Conservation (phyloP, 305 asterid species). For the Plantago lanceolata region DNA sequence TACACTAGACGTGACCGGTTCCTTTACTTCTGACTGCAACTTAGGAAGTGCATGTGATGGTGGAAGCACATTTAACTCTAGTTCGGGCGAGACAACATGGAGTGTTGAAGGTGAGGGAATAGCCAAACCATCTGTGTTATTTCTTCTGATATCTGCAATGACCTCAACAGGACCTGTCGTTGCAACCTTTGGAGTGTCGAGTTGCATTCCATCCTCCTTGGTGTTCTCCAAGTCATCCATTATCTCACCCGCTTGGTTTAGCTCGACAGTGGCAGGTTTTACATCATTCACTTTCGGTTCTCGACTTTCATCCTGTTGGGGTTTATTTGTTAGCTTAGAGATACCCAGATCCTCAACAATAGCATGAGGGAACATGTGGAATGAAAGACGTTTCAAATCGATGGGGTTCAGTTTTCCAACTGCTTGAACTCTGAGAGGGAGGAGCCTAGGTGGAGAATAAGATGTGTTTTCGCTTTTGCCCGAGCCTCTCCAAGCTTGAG, state of each 20-base stretch:
- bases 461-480: conserved; percentile 28
- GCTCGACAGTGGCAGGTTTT: conserved; percentile 18
- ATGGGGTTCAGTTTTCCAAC: conserved; percentile 70
- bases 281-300: conserved; percentile 25
- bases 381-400: conserved; percentile 69
- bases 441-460: conserved; percentile 51
- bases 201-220: conserved; percentile 26
- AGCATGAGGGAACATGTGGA: conserved; percentile 60
- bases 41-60: conserved; percentile 3
- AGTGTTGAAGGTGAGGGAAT: background rate
- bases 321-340: conserved; percentile 25
- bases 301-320: conserved; percentile 20
- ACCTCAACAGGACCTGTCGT: conserved; percentile 21
- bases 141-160: conserved; percentile 9
- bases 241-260: conserved; percentile 28
- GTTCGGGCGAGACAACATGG: too few relatives aligned
- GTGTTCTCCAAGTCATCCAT: conserved; percentile 27
- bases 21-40: conserved; percentile 1
- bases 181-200: conserved; percentile 25
- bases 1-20: background rate
- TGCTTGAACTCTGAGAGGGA: conserved; percentile 60
- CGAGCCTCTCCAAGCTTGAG: conserved; percentile 34
- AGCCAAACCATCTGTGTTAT: background rate
- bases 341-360: conserved; percentile 37
- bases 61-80: background rate